Evolutionary conservation across 2,329 filamentous ascomycete genomes (phyloP).

Genomic region (Aspergillus sp.): DNA sequence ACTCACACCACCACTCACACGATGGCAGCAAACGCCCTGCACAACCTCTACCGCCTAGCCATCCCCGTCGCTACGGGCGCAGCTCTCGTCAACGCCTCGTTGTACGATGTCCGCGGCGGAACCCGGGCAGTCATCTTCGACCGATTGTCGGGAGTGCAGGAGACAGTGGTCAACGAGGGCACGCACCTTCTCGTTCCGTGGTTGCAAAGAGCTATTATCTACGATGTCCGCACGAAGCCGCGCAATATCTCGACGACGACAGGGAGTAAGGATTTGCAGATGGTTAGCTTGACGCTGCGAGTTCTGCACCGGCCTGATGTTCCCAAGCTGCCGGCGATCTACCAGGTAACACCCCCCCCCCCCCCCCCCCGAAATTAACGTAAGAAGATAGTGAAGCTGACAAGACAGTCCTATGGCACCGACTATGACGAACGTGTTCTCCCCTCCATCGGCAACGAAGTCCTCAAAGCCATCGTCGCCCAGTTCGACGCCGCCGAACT

Average conservation of each 20-base stretch:
- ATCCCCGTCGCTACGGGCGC: conserved; percentile 66
- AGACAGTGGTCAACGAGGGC: conserved; percentile 86
- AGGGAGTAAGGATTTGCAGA: conserved; percentile 97
- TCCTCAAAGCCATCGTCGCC: conserved; percentile 95
- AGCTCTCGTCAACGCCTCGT: conserved; percentile 64
- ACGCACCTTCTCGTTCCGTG: conserved; percentile 95
- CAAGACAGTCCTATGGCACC: conserved; percentile 75
- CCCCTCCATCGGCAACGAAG: conserved; percentile 98
- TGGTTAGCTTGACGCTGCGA: conserved; percentile 96
- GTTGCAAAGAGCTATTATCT: conserved; percentile 90
- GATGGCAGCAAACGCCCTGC: conserved; percentile 44
- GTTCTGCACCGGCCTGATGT: conserved; percentile 94
- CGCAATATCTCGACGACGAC: conserved; percentile 97
- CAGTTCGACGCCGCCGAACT: conserved; percentile 98
- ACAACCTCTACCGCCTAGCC: conserved; percentile 43
- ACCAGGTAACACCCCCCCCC: conserved; percentile 62
- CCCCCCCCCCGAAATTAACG: neutral
- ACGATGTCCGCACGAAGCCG: conserved; percentile 95
- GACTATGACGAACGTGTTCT: conserved; percentile 99
- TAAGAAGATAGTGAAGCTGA: conserved; percentile 1
- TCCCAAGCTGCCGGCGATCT: conserved; percentile 88
- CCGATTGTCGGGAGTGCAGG: conserved; percentile 83
- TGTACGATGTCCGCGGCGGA: conserved; percentile 97
- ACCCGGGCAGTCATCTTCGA: conserved; percentile 97
- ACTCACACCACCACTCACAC: conserved; percentile 6